A percentile compares a stretch with the other conserved stretches of the same genome.
These are phyloP conservation scores for Phylloporus arenicola DNA, from an alignment of 768 basidiomycete genomes.

Conservation along the genomic window DNA sequence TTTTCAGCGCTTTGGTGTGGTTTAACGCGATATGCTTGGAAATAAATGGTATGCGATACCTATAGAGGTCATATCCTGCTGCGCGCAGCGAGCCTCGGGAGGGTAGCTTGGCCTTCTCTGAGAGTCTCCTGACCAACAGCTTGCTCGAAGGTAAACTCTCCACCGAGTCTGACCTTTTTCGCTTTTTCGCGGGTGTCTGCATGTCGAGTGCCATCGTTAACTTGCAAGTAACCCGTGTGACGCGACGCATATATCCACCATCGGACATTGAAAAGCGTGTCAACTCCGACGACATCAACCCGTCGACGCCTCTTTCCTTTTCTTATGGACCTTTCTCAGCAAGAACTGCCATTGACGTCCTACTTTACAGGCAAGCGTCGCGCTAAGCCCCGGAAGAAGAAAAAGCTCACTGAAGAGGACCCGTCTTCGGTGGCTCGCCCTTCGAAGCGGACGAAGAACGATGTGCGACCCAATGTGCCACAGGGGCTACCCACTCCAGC, in stretches of 20 bases:
- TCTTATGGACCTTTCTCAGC: slow-evolving; percentile 29
- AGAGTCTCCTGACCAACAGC: slow-evolving; percentile 81
- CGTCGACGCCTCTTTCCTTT: background rate
- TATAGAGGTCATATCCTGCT: slow-evolving; percentile 94
- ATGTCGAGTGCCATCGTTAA: slow-evolving; percentile 18
- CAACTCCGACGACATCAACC: slow-evolving; percentile 31
- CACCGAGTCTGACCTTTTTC: slow-evolving; percentile 48
- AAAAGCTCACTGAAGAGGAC: background rate
- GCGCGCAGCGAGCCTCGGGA: slow-evolving; percentile 81
- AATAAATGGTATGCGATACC: slow-evolving; percentile 39
- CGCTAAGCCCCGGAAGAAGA: slow-evolving; percentile 1
- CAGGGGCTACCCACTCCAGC: slow-evolving; percentile 20
- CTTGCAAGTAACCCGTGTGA: slow-evolving; percentile 9
- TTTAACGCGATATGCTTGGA: slow-evolving; percentile 2
- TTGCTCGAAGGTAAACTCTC: slow-evolving; percentile 36
- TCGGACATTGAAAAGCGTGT: slow-evolving; percentile 36
- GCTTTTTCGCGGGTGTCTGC: slow-evolving; percentile 47
- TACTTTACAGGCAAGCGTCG: slow-evolving; percentile 19
- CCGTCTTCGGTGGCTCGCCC: slow-evolving; percentile 4
- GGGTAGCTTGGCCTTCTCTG: slow-evolving; percentile 76
- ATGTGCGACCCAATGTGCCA: background rate
- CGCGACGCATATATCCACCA: slow-evolving; percentile 16
- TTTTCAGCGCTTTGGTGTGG: slow-evolving; percentile 62
- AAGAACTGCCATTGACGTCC: slow-evolving; percentile 30
- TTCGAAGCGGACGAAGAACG: slow-evolving; percentile 19